Evolutionary conservation across 2,329 filamentous ascomycete species (phyloP), one percentile per base, ranked within the genome.

Genomic region (Fusarium sp.): DNA sequence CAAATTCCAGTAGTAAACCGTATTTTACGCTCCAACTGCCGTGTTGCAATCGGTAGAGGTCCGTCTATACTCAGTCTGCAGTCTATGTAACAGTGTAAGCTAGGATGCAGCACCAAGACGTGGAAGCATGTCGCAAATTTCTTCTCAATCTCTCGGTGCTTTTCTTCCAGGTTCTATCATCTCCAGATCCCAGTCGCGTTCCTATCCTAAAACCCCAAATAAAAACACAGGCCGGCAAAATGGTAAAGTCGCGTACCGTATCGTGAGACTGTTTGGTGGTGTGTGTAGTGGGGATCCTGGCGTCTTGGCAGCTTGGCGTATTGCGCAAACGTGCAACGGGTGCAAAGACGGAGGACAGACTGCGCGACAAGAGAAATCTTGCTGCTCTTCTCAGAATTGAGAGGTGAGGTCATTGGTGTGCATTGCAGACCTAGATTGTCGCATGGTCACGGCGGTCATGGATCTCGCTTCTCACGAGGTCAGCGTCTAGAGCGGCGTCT

Each of bases 351-450:
- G 56, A 45, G 36, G 53, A 44, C 53, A 58, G 38, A 50, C 38
- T 62, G 25, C 47, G 46, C 46, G 63, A 61, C 45, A 68, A 57
- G 55, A 70, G 54, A 68, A 64, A 63, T 60, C 64, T 66, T 63
- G 65, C 66, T 47, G 42, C 39, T 47, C 54, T 35, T 59, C 39
- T 50, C 25, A 33, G 22, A 33, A 45, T 63, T 72, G 66, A 72
- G 73, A 76, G 64, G 73, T 75, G 75, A 76, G 73, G 73, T 76
- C 75, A 76, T 76, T 71, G 58, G 65, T 54, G 61, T 69, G 46
- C 56, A 74, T 67, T 59, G 66, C 66, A 64, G 44, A 59, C 31
- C 49, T 56, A 47, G n/a, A 36, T 45, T 63, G 53, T 76, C 47
- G 54, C 38, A 68, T 65, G 74, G 59, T 65, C 59, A 50, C 54